Conservation (phyloP, 257 asterid species). For the Jacaranda mimosifolia region DNA sequence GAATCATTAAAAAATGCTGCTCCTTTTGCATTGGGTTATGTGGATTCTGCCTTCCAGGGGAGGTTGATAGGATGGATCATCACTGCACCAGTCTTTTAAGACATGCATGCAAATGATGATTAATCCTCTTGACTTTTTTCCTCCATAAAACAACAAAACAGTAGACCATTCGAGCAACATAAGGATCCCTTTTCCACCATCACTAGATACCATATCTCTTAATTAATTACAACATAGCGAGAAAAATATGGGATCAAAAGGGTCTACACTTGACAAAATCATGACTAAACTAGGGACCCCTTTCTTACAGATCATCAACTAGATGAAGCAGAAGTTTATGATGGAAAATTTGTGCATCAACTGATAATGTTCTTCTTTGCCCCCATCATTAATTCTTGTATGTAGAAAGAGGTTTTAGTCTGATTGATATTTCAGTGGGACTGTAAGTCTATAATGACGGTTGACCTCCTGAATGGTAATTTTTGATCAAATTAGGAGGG, state of each 20-base stretch:
- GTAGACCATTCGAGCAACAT: background rate
- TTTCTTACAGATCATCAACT: too few relatives aligned
- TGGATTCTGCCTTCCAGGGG: conserved; percentile 33
- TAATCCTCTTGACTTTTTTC: conserved; percentile 20
- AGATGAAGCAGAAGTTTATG: too few relatives aligned
- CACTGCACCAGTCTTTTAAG: background rate
- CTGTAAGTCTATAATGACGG: too few relatives aligned
- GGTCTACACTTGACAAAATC: background rate
- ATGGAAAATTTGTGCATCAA: too few relatives aligned
- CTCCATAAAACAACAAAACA: conserved; percentile 3
- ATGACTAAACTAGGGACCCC: background rate
- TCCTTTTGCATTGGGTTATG: conserved; percentile 17
- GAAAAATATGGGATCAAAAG: background rate
- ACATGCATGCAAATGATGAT: conserved; percentile 30
- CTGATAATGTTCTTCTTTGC: too few relatives aligned
- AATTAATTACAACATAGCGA: background rate
- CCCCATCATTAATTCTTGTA: too few relatives aligned
- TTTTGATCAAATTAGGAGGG: too few relatives aligned
- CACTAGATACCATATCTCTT: background rate
- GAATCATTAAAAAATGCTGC: conserved; percentile 18
- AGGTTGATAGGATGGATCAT: conserved; percentile 20
- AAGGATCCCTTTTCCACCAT: conserved; percentile 5
- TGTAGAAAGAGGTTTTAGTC: too few relatives aligned
- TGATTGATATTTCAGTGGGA: too few relatives aligned
- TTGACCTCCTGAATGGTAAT: too few relatives aligned